Base-by-base conservation (phyloP, 371 early-diverging fungal genomes). In the Quaeritorhiza haematococci region DNA sequence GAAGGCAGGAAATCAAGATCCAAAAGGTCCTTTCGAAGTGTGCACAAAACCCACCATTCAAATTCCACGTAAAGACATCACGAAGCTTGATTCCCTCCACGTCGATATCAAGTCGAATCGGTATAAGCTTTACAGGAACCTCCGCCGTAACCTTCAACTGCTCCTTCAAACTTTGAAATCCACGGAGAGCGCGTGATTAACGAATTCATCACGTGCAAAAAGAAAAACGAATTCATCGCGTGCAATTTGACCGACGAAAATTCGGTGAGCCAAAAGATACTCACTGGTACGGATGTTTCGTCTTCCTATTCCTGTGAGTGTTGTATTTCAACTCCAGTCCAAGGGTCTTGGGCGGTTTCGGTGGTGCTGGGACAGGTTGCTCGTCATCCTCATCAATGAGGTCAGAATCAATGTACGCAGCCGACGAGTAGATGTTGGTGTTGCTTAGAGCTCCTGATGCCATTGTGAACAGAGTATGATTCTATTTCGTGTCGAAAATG, bases 1-100 rank as follows among this genome's bases (percentile, higher is more conserved):
- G n/a, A n/a, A n/a, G n/a, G n/a, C n/a, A n/a, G n/a, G n/a, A n/a
- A n/a, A n/a, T n/a, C n/a, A n/a, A n/a, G n/a, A n/a, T n/a, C n/a
- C n/a, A n/a, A n/a, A n/a, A n/a, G n/a, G n/a, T n/a, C n/a, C n/a
- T n/a, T n/a, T n/a, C n/a, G 28, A 26, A 53, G 5, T 49, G 23
- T 26, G 30, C 24, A 3, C 53, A 44, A 3, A 43, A 30, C 55
- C n/a, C 76, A 83, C 83, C 90, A 61, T 91, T 84, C 34, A 91
- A 65, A 64, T 94, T 94, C 96, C 96, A 96, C 13, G 89, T 87
- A 67, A 96, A 94, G 17, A 82, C 76, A 57, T 96, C 96, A 23
- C 87, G 78, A 41, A 94, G 66, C 55, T 84, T 86, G 61, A 84
- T 79, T 23, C 88, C 90, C 53, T 92, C 93, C 3, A 90, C 66